A percentile compares a stretch with the other conserved stretches of the same genome.
phyloP scores from a whole-genome alignment of 805 yeast species.

The Candida verbasci region DNA sequence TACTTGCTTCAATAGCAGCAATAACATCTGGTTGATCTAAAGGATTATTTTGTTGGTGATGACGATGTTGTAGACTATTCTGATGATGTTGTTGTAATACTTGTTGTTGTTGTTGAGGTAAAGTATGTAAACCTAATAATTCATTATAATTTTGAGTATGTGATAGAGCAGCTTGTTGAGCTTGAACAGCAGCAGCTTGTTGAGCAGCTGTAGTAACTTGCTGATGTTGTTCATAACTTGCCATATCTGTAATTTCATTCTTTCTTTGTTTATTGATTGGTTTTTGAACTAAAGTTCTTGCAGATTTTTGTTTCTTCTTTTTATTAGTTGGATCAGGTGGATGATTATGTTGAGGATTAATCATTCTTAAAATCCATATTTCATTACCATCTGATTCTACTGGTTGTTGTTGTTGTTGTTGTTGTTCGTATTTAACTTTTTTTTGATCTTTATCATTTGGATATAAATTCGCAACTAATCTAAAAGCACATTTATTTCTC shows the following conservation, averaged over 20 bases:
- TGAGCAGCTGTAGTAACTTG: conserved; percentile 7
- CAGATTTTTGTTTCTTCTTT: conserved; percentile 36
- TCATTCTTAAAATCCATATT: conserved; percentile 46
- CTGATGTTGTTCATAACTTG: conserved; percentile 2
- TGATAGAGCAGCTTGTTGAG: conserved; percentile 6
- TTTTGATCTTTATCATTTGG: conserved; percentile 43
- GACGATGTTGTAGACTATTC: conserved; percentile 3
- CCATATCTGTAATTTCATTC: background rate
- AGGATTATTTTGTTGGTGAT: conserved; percentile 5
- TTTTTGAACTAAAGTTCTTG: conserved; percentile 41
- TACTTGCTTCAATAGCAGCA: conserved; percentile 6
- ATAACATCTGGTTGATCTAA: conserved; percentile 6
- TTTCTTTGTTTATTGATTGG: conserved; percentile 24
- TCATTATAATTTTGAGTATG: background rate
- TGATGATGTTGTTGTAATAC: background rate
- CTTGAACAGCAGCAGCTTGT: conserved; percentile 4
- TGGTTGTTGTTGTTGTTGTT: too few relatives aligned
- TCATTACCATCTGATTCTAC: conserved; percentile 29
- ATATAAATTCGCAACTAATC: conserved; percentile 40
- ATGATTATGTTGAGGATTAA: conserved; percentile 43
- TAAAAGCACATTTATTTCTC: conserved; percentile 43
- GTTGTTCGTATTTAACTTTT: conserved; percentile 23
- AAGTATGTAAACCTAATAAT: conserved; percentile 2
- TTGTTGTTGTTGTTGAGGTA: conserved; percentile 4
- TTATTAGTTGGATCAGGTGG: conserved; percentile 39